Conservation (phyloP, 441 rosid species). For the Euphorbia corollata region DNA sequence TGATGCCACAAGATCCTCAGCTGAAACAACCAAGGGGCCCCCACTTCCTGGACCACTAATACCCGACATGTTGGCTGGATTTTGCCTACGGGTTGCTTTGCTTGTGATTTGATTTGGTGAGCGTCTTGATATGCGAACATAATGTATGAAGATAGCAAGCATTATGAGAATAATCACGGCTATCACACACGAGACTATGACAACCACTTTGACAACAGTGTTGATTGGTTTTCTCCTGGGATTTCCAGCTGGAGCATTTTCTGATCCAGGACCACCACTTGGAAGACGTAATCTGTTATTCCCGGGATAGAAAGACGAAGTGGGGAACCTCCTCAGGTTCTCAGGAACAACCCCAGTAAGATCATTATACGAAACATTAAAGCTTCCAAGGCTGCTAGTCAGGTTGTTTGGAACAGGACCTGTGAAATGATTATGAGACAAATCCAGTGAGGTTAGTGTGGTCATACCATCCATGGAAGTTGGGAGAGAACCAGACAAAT, state of each 20-base stretch:
- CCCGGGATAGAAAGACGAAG: constrained; percentile 77
- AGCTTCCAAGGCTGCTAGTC: constrained; percentile 46
- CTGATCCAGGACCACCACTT: constrained; percentile 46
- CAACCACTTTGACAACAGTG: constrained; percentile 51
- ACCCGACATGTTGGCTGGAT: constrained; percentile 48
- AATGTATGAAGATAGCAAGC: constrained; percentile 64
- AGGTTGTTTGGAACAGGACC: constrained; percentile 77
- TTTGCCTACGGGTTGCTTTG: constrained; percentile 38
- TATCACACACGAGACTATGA: constrained; percentile 66
- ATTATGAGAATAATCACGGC: constrained; percentile 62
- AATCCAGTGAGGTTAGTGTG: constrained; percentile 58
- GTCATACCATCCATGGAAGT: constrained; percentile 59
- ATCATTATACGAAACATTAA: constrained; percentile 80
- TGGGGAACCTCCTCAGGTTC: constrained; percentile 63
- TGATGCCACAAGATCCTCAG: constrained; percentile 73
- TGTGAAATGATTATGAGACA: constrained; percentile 69
- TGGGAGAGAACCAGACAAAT: constrained; percentile 81
- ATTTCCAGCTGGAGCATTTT: constrained; percentile 29
- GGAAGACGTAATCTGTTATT: constrained; percentile 58
- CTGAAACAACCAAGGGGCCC: constrained; percentile 65
- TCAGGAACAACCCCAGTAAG: constrained; percentile 88
- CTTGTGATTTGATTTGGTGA: constrained; percentile 36
- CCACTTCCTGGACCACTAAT: constrained; percentile 43
- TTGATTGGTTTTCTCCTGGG: constrained; percentile 47
- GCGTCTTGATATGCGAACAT: constrained; percentile 51